Evolutionary conservation across 306 rosid genomes (phyloP).

Genomic region (Oxytropis ochrocephala): DNA sequence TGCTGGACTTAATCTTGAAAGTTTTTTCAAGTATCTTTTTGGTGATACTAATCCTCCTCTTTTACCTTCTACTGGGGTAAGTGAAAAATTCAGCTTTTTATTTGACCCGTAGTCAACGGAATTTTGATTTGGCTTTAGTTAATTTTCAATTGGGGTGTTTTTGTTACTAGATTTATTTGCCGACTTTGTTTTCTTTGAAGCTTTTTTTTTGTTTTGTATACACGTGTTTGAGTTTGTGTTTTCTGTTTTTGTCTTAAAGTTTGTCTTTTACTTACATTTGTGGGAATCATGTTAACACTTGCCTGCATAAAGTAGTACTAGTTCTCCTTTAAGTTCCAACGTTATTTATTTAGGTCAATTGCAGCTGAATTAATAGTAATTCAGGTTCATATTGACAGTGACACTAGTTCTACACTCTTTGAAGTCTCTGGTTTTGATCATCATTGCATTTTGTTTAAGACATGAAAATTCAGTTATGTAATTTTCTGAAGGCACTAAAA

Average conservation of each 20-base stretch:
- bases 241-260: neutral
- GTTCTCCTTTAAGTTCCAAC: neutral
- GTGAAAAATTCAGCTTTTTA: neutral
- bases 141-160: neutral
- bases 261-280: neutral
- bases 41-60: conserved; percentile 56
- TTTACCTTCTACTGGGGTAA: conserved; percentile 45
- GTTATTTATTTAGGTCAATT: neutral
- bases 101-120: neutral
- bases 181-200: neutral
- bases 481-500: too few species aligned
- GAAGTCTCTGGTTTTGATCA: neutral
- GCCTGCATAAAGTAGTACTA: neutral
- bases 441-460: too few species aligned
- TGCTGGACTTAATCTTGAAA: conserved; percentile 50
- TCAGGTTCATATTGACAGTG: neutral
- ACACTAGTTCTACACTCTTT: too few species aligned
- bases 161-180: neutral
- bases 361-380: neutral
- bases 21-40: conserved; percentile 75
- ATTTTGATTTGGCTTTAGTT: conserved; percentile 14
- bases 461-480: too few species aligned
- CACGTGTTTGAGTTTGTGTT: neutral
- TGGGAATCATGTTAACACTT: neutral
- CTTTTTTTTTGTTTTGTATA: neutral